These are phyloP conservation scores for Jacaranda mimosifolia DNA, from an alignment of 257 asterid species.

Conservation along the genomic window DNA sequence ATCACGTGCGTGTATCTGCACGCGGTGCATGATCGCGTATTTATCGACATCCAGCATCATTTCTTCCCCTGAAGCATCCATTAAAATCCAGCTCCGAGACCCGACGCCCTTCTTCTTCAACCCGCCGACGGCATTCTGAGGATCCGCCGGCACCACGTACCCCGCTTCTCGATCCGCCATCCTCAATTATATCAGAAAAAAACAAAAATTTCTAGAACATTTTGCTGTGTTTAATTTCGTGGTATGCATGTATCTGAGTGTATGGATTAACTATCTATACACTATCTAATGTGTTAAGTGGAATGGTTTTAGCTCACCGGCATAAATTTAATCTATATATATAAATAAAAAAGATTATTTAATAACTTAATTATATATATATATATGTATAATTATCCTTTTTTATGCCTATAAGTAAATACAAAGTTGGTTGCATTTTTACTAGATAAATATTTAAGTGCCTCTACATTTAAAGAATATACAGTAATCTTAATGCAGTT, in stretches of 20 bases:
- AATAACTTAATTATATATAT: no score
- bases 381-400: no score
- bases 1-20: slow-evolving; percentile 92
- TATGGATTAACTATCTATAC: not conserved
- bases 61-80: slow-evolving; percentile 73
- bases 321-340: no score
- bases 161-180: slow-evolving; percentile 72
- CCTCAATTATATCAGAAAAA: slow-evolving; percentile 40
- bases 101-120: slow-evolving; percentile 69
- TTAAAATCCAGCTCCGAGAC: slow-evolving; percentile 76
- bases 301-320: no score
- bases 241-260: slow-evolving; percentile 24
- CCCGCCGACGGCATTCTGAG: slow-evolving; percentile 54
- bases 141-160: slow-evolving; percentile 73
- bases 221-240: not conserved
- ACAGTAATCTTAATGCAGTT: no score
- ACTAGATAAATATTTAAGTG: no score
- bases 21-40: slow-evolving; percentile 89
- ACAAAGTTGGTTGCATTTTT: no score
- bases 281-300: no score
- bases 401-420: no score
- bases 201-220: not conserved
- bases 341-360: no score
- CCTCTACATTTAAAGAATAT: no score
- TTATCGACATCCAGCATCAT: slow-evolving; percentile 72